Conservation (phyloP, 768 basidiomycete genomes). For the Guyanaporus albipodus region DNA sequence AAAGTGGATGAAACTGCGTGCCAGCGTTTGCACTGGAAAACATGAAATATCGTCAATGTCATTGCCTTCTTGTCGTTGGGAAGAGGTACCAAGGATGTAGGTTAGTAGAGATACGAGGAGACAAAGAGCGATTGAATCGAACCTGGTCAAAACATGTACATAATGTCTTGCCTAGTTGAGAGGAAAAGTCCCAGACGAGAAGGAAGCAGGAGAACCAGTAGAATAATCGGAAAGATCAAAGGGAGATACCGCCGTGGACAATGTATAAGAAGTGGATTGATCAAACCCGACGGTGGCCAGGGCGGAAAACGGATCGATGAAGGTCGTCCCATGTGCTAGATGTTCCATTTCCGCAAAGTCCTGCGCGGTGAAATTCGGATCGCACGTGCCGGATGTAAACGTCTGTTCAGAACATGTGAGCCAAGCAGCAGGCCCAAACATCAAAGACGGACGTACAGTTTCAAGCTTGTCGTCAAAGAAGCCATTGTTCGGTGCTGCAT, state of each 20-base stretch:
- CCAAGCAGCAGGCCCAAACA: background rate
- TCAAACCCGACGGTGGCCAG: background rate
- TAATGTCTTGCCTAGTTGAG: background rate
- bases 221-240: conserved; percentile 16
- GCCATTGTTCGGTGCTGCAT: background rate
- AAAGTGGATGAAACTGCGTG: background rate
- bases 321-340: conserved; percentile 15
- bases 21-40: background rate
- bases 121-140: background rate
- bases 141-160: background rate
- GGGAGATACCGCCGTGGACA: conserved; percentile 14
- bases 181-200: conserved; percentile 6
- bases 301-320: conserved; percentile 24
- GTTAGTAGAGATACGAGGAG: background rate
- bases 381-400: background rate
- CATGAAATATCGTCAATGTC: conserved; percentile 3
- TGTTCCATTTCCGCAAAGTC: conserved; percentile 18
- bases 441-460: conserved; percentile 11
- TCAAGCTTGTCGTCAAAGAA: conserved; percentile 15
- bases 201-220: conserved; percentile 10
- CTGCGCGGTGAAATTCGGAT: conserved; percentile 4
- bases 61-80: no score
- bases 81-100: no score
- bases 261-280: background rate
- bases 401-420: conserved; percentile 1